These are phyloP conservation scores for Claviceps cyperi DNA, from an alignment of 2,329 filamentous ascomycete species.

Conservation along the genomic window DNA sequence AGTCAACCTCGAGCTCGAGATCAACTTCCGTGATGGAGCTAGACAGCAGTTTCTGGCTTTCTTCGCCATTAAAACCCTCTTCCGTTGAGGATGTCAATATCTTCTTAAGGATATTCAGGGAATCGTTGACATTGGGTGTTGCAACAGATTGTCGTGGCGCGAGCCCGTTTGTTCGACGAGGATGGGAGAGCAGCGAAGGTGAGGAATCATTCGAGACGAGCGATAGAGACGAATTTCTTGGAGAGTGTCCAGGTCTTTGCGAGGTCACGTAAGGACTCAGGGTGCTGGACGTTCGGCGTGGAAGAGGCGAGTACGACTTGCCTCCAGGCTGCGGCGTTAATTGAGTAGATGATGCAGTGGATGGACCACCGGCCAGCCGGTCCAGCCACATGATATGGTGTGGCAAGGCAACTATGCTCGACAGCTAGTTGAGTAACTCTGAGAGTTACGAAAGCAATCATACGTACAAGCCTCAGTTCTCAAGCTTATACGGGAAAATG, in stretches of 20 bases:
- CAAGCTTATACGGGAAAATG: not conserved
- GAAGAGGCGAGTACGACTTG: conserved; percentile 58
- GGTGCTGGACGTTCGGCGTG: conserved; percentile 51
- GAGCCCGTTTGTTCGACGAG: conserved; percentile 53
- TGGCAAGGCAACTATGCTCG: not conserved
- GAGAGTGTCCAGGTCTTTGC: conserved; percentile 51
- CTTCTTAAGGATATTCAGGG: conserved; percentile 51
- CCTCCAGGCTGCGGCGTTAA: conserved; percentile 47
- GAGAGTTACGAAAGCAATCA: not conserved
- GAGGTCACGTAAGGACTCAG: conserved; percentile 55
- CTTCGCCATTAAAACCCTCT: conserved; percentile 2
- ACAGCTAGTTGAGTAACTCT: not conserved
- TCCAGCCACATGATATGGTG: conserved; percentile 67
- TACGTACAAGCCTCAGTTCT: not conserved
- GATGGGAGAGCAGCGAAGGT: conserved; percentile 54
- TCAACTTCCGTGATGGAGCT: conserved; percentile 30
- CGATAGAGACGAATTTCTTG: conserved; percentile 65
- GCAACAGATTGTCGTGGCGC: conserved; percentile 44
- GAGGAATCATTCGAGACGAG: conserved; percentile 65
- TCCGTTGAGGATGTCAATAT: conserved; percentile 22
- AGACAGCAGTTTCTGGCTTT: conserved; percentile 3
- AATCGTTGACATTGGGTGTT: conserved; percentile 42
- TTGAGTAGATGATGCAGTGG: conserved; percentile 41
- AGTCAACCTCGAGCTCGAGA: conserved; percentile 57
- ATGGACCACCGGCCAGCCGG: conserved; percentile 56